Evolutionary conservation across 805 yeast species (phyloP).

Genomic region (Candida dajiaensis): DNA sequence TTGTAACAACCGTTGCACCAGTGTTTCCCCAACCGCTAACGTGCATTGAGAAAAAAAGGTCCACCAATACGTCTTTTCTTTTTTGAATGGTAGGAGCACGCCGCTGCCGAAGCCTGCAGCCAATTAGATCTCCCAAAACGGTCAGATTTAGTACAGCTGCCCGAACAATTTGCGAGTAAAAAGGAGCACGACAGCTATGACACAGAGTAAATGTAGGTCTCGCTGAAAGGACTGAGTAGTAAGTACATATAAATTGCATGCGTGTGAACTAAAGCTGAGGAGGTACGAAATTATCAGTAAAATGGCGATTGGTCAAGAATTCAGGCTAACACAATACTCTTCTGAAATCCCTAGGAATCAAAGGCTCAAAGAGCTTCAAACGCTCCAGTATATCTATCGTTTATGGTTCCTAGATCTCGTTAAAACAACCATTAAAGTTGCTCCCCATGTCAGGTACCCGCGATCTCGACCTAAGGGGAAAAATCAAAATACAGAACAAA

Average conservation of each 20-base stretch:
- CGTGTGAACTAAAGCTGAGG: not conserved
- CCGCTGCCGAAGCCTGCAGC: not conserved
- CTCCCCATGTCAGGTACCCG: not conserved
- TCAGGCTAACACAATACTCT: too few species aligned
- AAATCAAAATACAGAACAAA: not conserved
- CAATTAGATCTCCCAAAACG: not conserved
- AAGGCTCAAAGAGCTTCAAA: too few species aligned
- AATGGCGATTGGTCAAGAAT: too few species aligned
- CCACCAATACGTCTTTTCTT: not conserved
- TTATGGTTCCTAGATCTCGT: not conserved
- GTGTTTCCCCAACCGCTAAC: too few species aligned
- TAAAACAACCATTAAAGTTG: not conserved
- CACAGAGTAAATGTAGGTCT: not conserved
- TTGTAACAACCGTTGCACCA: too few species aligned
- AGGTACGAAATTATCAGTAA: too few species aligned
- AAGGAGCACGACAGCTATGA: not conserved
- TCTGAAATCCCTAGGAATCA: too few species aligned
- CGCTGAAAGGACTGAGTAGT: too few species aligned
- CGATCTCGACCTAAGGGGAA: not conserved
- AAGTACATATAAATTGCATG: not conserved
- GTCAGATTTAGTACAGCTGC: not conserved
- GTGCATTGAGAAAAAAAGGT: too few species aligned
- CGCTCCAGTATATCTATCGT: too few species aligned
- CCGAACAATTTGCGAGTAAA: not conserved
- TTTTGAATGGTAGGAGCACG: not conserved